Conservation (phyloP, 441 rosid species). For the Capsella rubella region DNA sequence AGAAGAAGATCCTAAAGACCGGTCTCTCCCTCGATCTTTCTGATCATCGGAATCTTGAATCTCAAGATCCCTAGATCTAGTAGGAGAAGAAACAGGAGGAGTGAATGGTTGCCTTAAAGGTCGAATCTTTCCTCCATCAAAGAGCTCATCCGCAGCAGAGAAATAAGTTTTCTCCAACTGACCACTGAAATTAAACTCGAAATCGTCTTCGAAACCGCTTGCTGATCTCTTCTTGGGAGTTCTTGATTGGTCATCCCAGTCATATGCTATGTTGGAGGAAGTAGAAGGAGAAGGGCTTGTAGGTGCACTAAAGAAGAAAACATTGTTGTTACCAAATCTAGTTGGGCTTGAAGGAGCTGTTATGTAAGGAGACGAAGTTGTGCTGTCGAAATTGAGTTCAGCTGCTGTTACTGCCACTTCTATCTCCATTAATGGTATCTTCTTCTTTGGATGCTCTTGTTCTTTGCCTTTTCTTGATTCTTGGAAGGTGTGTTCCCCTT, state of each 20-base stretch:
- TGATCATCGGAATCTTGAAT: constrained; percentile 43
- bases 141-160: constrained; percentile 90
- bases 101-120: constrained; percentile 60
- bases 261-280: constrained; percentile 38
- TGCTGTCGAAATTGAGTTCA: constrained; percentile 68
- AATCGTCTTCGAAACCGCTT: constrained; percentile 52
- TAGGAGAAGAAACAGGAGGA: constrained; percentile 50
- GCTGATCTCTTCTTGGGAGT: constrained; percentile 50
- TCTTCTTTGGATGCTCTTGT: constrained; percentile 26
- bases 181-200: constrained; percentile 87
- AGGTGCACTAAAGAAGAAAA: constrained; percentile 65
- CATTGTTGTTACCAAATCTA: constrained; percentile 57
- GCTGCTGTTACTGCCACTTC: constrained; percentile 55
- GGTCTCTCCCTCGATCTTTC: constrained; percentile 60
- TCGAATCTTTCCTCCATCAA: constrained; percentile 81
- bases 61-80: constrained; percentile 50
- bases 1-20: constrained; percentile 48
- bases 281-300: constrained; percentile 61
- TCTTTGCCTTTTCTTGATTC: constrained; percentile 37
- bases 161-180: constrained; percentile 69
- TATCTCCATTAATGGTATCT: constrained; percentile 51
- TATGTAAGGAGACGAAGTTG: constrained; percentile 84
- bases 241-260: constrained; percentile 33
- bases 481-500: constrained; percentile 39
- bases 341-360: constrained; percentile 96